Evolutionary conservation across 345 rosid genomes (phyloP).

Genomic region (Populus pruinosa): DNA sequence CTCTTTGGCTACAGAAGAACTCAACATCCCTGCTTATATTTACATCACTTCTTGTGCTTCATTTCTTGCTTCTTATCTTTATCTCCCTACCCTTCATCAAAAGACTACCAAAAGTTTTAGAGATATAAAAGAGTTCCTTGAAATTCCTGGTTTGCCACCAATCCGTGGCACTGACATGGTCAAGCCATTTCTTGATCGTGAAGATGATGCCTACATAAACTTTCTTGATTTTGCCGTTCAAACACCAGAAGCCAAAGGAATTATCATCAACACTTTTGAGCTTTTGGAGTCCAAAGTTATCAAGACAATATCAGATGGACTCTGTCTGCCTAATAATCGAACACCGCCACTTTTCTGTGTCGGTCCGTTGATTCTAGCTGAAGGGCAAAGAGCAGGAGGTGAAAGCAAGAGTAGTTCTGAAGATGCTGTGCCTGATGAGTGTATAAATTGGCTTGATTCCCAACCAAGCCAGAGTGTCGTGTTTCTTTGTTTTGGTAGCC

Average conservation of each 20-base stretch:
- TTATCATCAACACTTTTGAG: constrained; percentile 55
- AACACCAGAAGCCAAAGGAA: constrained; percentile 24
- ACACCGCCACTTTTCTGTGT: constrained; percentile 46
- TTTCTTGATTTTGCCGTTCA: constrained; percentile 1
- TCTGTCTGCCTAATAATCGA: constrained; percentile 26
- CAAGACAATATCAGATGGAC: constrained; percentile 42
- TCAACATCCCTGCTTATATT: constrained; percentile 25
- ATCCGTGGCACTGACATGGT: constrained; percentile 22
- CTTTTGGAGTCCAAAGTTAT: constrained; percentile 43
- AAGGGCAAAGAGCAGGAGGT: constrained; percentile 18
- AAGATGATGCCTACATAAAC: constrained; percentile 6
- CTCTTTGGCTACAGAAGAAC: constrained; percentile 16
- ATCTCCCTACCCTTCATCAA: constrained; percentile 15
- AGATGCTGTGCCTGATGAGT: constrained; percentile 4
- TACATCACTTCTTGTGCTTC: constrained; percentile 15
- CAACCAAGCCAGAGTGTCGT: constrained; percentile 39
- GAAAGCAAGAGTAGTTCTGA: neutral
- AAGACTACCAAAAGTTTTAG: constrained; percentile 10
- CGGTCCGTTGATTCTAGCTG: constrained; percentile 41
- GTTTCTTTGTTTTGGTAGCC: constrained; percentile 46
- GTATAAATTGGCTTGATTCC: constrained; percentile 41
- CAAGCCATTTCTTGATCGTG: constrained; percentile 16
- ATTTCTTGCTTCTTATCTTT: constrained; percentile 3
- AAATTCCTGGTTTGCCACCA: constrained; percentile 34
- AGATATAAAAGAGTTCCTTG: constrained; percentile 1